Conservation (phyloP, 768 basidiomycete species). For the Russula brevipes region DNA sequence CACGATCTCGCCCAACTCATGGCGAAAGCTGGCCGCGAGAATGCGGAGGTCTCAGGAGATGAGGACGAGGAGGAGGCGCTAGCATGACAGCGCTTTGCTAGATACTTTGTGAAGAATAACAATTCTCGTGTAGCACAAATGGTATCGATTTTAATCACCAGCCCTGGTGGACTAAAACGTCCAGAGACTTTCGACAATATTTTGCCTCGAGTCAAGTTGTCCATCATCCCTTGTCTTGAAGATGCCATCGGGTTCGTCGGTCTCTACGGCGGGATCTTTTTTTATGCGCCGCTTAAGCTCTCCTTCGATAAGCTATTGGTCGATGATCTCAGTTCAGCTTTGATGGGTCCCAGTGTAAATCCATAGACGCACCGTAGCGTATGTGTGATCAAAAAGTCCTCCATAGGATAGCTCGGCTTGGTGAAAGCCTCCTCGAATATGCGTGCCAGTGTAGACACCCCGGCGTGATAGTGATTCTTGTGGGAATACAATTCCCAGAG, state of each 20-base stretch:
- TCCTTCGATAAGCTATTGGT: constrained; percentile 73
- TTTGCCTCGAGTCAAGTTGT: constrained; percentile 34
- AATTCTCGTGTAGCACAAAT: constrained; percentile 11
- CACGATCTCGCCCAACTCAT: constrained; percentile 95
- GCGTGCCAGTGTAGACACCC: constrained; percentile 80
- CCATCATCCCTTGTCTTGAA: constrained; percentile 18
- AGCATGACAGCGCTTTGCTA: constrained; percentile 5
- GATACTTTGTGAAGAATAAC: background rate
- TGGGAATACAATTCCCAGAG: constrained; percentile 89
- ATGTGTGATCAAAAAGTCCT: constrained; percentile 97
- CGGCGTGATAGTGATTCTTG: constrained; percentile 74
- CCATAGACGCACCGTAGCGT: constrained; percentile 57
- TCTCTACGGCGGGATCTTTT: constrained; percentile 58
- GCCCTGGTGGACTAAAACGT: constrained; percentile 13
- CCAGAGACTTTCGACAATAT: constrained; percentile 37
- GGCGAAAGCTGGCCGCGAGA: constrained; percentile 90
- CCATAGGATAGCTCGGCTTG: constrained; percentile 85
- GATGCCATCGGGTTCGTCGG: constrained; percentile 27
- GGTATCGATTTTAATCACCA: constrained; percentile 4
- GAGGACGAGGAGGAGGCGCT: constrained; percentile 62
- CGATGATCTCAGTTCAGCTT: constrained; percentile 2
- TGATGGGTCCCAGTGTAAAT: constrained; percentile 3
- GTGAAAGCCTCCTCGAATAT: constrained; percentile 91
- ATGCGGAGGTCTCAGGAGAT: constrained; percentile 93
- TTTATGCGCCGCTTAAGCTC: constrained; percentile 76